Evolutionary conservation across 202 grass and related monocot species (phyloP), one percentile per base, ranked within the genome.

Genomic region (Musa balbisiana): DNA sequence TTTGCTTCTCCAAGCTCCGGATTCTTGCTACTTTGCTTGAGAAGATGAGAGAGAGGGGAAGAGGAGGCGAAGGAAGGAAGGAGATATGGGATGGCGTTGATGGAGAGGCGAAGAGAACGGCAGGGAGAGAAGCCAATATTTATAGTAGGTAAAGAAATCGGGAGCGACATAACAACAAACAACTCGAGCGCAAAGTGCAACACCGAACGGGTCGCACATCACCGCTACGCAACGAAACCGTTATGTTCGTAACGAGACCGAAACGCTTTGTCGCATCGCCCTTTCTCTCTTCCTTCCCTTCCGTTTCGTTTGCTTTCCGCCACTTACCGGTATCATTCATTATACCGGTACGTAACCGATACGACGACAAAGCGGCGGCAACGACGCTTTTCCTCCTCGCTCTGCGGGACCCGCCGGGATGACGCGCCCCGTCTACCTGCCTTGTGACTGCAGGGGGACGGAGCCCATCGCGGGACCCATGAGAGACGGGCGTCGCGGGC

Each of bases 161-260:
- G 10, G 16, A 70, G 8, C 8, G 51, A 12, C 49, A 21, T 23
- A 25, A 21, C 8, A 68, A 33, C 66, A 69, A 49, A 16, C 66
- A 70, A 70, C 20, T 33, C 67, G 67, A 70, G 49, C 16, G 15
- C 16, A 50, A 51, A 21, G 12, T 11, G 49, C 33, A 69, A 33
- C 25, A 69, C 66, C 43, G 17, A 49, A 27, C 27, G 27, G 27
- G 27, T 27, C 27, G 27, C 27, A 2, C 27, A 51, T 51, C 21
- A 70, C 49, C 16, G 67, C 67, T 51, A 70, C 67, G 67, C 51
- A 50, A 51, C 24, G 33, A 43, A 69, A 51, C 67, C 23, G 67
- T 51, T 69, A 69, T 11, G 10, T 19, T 69, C 29, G 50, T 16
- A 9, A 2, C 29, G 10, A 70, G 21, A 49, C 67, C 10, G 67